Base-by-base conservation (phyloP, 768 basidiomycete genomes). In the Rhodosporidiobolus sp. region DNA sequence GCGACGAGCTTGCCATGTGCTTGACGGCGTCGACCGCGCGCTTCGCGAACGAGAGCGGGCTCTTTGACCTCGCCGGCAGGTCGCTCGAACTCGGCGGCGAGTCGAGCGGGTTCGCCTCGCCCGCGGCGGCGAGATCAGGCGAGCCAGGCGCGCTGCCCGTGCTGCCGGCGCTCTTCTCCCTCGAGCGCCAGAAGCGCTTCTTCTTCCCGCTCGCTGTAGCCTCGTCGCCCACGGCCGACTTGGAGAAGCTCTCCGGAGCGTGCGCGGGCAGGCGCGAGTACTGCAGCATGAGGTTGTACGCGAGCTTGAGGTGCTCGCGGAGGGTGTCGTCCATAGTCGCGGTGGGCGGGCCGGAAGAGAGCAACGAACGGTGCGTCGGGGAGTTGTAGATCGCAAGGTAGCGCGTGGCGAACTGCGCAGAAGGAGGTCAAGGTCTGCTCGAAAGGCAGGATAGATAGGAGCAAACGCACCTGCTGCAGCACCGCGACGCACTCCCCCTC, bases 221-320 rank as follows among this genome's bases (percentile, higher is more conserved):
- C 19, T 57, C 63, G 24, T 8, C 12, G 5, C 35, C 60, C 46
- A 22, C 49, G 7, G n/a, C 20, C 49, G 30, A 14, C 26, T 24
- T n/a, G 58, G 6, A 14, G 64, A 53, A 45, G 0, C n/a, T 19
- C 22, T 65, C 38, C 22, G 72, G 48, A 8, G 56, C 48, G 43
- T 20, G 28, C 1, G 60, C 14, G 0, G 64, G 66, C 34, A 58
- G 62, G 3, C 75, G 71, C 0, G 74, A 63, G 65, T 74, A 78
- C 54, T 78, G 76, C 9, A 78, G 69, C 67, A 76, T 73, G 32
- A 79, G 69, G 65, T 70, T 78, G 77, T 77, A 79, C 5, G 66
- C 61, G 64, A 78, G 67, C 70, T 79, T 79, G 68, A 79, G 72
- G 67, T 78, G 73, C 53, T 79, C 78, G 48, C 65, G 61, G 7